Base-by-base conservation (phyloP, 495 filamentous ascomycete species). In the Aspergillus wentii region DNA sequence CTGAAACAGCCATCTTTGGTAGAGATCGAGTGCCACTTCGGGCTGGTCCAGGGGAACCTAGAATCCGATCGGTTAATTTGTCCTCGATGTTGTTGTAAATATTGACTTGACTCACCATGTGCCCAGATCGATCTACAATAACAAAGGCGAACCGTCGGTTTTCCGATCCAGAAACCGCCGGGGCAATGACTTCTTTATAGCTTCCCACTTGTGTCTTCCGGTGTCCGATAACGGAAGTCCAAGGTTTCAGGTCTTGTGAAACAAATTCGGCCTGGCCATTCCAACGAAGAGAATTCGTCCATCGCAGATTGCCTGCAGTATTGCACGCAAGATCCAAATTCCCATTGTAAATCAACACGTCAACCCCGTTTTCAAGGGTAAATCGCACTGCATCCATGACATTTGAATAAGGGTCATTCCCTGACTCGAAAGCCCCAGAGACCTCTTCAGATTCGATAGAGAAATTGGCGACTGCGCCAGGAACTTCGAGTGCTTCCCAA, bases 301-400 rank as follows among this genome's bases (percentile, higher is more conserved):
- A 69, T 0, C 59, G 49, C 0, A 61, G 38, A 33, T 57, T 64
- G 18, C 68, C 68, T 3, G 66, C 66, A 2, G 68, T 70, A 34
- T 72, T 72, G 31, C 68, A 72, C 2, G 54, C 57, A 10, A 72
- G 43, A 40, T 72, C 68, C 2, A 72, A 51, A 35, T 70, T 72
- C 0, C 68, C 66, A 45, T 70, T 63, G 37, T 72, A 72, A 13
- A 60, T 59, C n/a, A 72, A 39, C 25, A 57, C 57, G 37, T 70
- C 44, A 1, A 72, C 52, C 5, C 52, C 44, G 32, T 53, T 56
- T 6, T 52, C 30, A 6, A 72, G 57, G 9, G 69, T 35, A 29
- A 55, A 65, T 1, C 46, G 26, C 0, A 72, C 56, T 25, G 55
- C 46, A 15, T 48, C 51, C 34, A 41, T 52, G 23, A 41, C n/a